Evolutionary conservation across 1,139 yeast genomes (phyloP), one percentile per base, ranked within the genome.

Genomic region (Suhomyces chickasaworum): DNA sequence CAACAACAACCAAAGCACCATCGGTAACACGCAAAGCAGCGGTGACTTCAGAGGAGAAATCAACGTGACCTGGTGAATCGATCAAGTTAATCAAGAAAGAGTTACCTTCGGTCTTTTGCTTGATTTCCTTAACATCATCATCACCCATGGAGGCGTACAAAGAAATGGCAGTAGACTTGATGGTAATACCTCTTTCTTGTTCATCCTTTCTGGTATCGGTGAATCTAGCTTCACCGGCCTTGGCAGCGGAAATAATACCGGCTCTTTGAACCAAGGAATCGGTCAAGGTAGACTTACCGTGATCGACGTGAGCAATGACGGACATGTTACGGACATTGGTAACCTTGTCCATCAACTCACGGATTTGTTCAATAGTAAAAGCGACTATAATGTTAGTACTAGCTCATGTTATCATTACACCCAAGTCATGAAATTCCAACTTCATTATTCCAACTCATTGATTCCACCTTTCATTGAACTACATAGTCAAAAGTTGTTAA

Each of bases 41-140:
- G 70, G 99, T 93, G 69, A 93, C 99, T 81, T 93, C 99, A 65
- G 99, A 93, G 58, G 98, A 91, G 93, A 93, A 93, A 82, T 93
- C 99, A 84, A 93, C 98, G 98, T 93, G 99, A 87, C 99, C 99
- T 78, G 99, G 99, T 64, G 99, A 93, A 78, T 93, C 99, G 68
- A 93, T 93, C 85, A 93, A 84, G 89, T 93, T 93, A 66, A 93
- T 83, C 80, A 93, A 87, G 85, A 91, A 93, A 73, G 87, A 83
- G 85, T 81, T 88, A 77, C 98, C 98, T 25, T 72, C 86, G 60
- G 96, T 86, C 83, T 91, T 90, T 81, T 93, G 98, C 75, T 83
- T 79, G 79, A 93, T 91, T 72, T 91, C 98, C 82, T 89, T 89
- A 64, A 82, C 86, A 71, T 91, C 98, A 42, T 90, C 97, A 48